phyloP scores from a whole-genome alignment of 2,329 filamentous ascomycete species.

The Pleomassaria siparia region DNA sequence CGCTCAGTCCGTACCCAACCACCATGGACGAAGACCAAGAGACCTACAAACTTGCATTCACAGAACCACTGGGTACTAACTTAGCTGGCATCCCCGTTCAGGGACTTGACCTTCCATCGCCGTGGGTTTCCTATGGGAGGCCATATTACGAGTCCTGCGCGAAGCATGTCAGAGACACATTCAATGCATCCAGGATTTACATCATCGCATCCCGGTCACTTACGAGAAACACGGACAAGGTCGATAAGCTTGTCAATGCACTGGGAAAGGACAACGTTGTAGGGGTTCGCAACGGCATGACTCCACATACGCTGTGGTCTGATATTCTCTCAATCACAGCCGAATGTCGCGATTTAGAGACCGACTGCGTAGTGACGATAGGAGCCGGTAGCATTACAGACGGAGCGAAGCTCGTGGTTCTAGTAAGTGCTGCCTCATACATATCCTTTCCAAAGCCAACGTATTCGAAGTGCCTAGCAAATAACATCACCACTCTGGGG shows the following conservation, averaged over 20 bases:
- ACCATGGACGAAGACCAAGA: slow-evolving; percentile 6
- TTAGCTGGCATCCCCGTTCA: slow-evolving; percentile 12
- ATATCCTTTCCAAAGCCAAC: background rate
- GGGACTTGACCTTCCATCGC: slow-evolving; percentile 23
- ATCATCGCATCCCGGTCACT: slow-evolving; percentile 56
- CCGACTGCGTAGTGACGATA: slow-evolving; percentile 57
- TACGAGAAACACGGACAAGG: slow-evolving; percentile 48
- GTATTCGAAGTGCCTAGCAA: slow-evolving; percentile 50
- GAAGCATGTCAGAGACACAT: slow-evolving; percentile 49
- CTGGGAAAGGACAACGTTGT: slow-evolving; percentile 47
- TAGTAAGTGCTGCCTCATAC: slow-evolving; percentile 32
- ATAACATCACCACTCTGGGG: slow-evolving; percentile 32
- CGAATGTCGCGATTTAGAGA: slow-evolving; percentile 42
- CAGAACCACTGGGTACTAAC: slow-evolving; percentile 8
- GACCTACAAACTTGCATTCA: slow-evolving; percentile 12
- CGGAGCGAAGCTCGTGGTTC: slow-evolving; percentile 55
- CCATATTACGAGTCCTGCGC: slow-evolving; percentile 49
- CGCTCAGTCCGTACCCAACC: background rate
- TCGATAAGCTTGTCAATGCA: slow-evolving; percentile 45
- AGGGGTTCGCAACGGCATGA: slow-evolving; percentile 54
- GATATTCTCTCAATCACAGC: slow-evolving; percentile 53
- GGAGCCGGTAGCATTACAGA: slow-evolving; percentile 60
- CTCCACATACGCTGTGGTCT: slow-evolving; percentile 56
- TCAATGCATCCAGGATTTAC: slow-evolving; percentile 52
- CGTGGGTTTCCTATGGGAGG: slow-evolving; percentile 51